Evolutionary conservation across 2,329 filamentous ascomycete genomes (phyloP), one percentile per base, ranked within the genome.

Genomic region (Pestalotiopsis sp.): DNA sequence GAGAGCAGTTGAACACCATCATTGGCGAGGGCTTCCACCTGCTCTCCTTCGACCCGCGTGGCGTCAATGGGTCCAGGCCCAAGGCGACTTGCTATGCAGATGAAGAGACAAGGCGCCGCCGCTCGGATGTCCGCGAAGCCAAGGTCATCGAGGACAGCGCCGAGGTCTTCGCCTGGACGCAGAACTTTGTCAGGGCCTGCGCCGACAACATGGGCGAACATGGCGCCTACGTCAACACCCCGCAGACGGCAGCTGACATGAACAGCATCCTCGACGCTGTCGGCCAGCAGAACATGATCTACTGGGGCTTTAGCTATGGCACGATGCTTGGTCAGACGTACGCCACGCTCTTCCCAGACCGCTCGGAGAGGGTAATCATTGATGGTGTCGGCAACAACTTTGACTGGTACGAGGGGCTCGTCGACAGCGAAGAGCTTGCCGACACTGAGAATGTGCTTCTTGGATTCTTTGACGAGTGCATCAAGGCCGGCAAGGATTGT

Each of bases 161-260:
- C 14, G 67, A 68, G 23, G 12, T 39, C 14, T 65, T 27, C 41
- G 27, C 62, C 14, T 83, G 0, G 85, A 83, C 11, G 5, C 17
- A 66, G 17, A 60, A 66, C 39, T 41, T 60, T 39, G 55, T 45
- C 25, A 20, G 38, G 36, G 68, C 68, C 11, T 62, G 65, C 27
- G 36, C 17, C 7, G 65, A 67, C n/a, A 63, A 38, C n/a, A 63
- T 63, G 13, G 65, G 65, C 2, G 65, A 62, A 7, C 71, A 72
- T 38, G 72, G 73, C 20, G 69, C 70, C 11, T 74, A 74, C 57
- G 74, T 76, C 23, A 81, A 80, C 17, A 86, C 85, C 0, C 81
- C 83, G 1, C 81, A 79, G 27, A 82, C 84, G 2, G 84, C 82
- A 2, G 82, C 84, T 39, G 85, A 87, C 69, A 86, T 86, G 83